Conservation (phyloP, 2,329 filamentous ascomycete genomes). For the Penicillium sp. region DNA sequence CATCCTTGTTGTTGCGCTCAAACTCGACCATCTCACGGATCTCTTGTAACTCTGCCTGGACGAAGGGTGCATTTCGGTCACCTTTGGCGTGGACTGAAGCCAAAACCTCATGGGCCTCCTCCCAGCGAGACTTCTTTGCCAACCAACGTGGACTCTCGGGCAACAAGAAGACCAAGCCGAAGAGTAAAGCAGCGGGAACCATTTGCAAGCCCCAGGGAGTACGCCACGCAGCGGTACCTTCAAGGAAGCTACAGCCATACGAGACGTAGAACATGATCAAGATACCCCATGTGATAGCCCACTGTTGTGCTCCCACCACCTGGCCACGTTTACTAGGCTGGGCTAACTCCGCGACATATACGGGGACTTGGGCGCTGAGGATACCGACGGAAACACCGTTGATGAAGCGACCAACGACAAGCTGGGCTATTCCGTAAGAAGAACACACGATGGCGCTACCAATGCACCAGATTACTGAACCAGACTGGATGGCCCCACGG, state of each 20-base stretch:
- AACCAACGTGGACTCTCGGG: conserved; percentile 65
- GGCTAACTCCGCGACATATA: conserved; percentile 68
- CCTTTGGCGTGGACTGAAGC: conserved; percentile 62
- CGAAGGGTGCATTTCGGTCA: conserved; percentile 62
- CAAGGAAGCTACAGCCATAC: conserved; percentile 60
- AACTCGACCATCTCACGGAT: conserved; percentile 72
- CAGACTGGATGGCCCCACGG: conserved; percentile 54
- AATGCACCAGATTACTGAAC: conserved; percentile 52
- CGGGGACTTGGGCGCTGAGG: conserved; percentile 66
- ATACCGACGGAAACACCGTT: conserved; percentile 74
- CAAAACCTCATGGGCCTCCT: conserved; percentile 52
- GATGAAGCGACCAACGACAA: conserved; percentile 68
- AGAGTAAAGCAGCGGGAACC: conserved; percentile 59
- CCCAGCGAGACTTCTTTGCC: conserved; percentile 59
- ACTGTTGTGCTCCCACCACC: conserved; percentile 70
- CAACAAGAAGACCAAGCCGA: conserved; percentile 50
- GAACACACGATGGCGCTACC: conserved; percentile 62
- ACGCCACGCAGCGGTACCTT: conserved; percentile 58
- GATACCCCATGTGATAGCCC: conserved; percentile 71
- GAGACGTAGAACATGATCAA: conserved; percentile 68
- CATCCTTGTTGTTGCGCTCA: conserved; percentile 66
- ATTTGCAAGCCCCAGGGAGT: conserved; percentile 66
- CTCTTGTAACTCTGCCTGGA: conserved; percentile 66
- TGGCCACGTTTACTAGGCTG: conserved; percentile 55
- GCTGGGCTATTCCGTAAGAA: conserved; percentile 65